Evolutionary conservation across 805 yeast genomes (phyloP).

Genomic region (Lachancea thermotolerans): DNA sequence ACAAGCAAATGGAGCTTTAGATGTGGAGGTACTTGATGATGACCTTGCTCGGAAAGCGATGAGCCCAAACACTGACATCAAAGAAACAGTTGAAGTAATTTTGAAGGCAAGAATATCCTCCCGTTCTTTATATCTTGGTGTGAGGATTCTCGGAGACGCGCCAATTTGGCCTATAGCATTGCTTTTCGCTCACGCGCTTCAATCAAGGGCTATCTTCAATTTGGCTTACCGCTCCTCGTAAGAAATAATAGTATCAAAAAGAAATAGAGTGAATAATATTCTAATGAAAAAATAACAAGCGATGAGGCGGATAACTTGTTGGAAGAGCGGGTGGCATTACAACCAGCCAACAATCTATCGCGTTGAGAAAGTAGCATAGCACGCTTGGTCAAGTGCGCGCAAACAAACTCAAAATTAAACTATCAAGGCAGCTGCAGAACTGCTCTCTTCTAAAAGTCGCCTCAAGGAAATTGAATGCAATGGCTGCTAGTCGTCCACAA

Average conservation of each 20-base stretch:
- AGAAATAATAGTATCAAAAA: not conserved
- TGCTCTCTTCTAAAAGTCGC: too few species aligned
- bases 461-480: too few species aligned
- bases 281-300: not conserved
- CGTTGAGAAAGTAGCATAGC: too few species aligned
- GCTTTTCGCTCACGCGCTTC: constrained; percentile 73
- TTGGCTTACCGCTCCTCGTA: constrained; percentile 8
- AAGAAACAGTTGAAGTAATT: constrained; percentile 43
- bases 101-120: constrained; percentile 45
- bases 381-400: too few species aligned
- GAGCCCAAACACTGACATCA: constrained; percentile 38
- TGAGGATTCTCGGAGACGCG: constrained; percentile 72
- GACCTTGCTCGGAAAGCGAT: constrained; percentile 43
- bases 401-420: too few species aligned
- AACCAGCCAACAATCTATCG: too few species aligned
- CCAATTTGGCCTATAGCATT: constrained; percentile 83
- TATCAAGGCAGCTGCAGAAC: too few species aligned
- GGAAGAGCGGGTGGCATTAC: too few species aligned
- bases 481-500: too few species aligned
- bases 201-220: constrained; percentile 48
- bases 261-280: not conserved
- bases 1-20: constrained; percentile 55
- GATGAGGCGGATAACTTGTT: not conserved
- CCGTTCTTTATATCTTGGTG: constrained; percentile 61
- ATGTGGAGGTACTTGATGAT: constrained; percentile 39